Evolutionary conservation across 1,284 basidiomycete genomes (phyloP).

Genomic region (Moniliophthora roreri): DNA sequence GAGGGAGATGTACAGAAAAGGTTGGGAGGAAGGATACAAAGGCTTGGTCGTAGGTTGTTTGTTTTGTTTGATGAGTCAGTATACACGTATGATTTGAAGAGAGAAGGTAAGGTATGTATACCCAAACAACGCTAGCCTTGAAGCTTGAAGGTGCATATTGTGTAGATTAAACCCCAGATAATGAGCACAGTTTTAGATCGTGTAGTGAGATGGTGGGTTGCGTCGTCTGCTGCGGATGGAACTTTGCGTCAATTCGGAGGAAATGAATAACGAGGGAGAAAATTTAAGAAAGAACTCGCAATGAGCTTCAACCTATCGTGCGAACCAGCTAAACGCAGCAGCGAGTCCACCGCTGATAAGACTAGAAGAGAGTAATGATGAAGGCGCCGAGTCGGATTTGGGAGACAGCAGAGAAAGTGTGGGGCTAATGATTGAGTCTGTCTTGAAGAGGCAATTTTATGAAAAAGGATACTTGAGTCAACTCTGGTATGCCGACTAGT

Average conservation of each 20-base stretch:
- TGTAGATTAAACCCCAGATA: constrained; percentile 7
- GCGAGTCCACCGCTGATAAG: background rate
- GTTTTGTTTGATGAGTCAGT: constrained; percentile 8
- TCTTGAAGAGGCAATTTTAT: too few species aligned
- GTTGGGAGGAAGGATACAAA: constrained; percentile 6
- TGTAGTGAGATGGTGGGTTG: background rate
- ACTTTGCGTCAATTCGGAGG: too few species aligned
- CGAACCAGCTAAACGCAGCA: background rate
- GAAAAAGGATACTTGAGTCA: too few species aligned
- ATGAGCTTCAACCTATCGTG: background rate
- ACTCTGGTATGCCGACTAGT: too few species aligned
- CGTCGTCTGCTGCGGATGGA: background rate
- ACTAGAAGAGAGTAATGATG: background rate
- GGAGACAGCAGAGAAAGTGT: constrained; percentile 14
- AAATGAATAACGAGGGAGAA: too few species aligned
- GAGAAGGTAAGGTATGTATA: background rate
- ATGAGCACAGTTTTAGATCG: background rate
- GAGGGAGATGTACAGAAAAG: background rate
- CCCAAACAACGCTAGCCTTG: constrained; percentile 13
- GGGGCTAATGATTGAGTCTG: constrained; percentile 9
- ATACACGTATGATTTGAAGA: constrained; percentile 1
- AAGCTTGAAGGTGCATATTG: constrained; percentile 5
- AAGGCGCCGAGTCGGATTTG: constrained; percentile 8
- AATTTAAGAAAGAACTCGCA: background rate
- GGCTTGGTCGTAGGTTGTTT: constrained; percentile 4